These are phyloP conservation scores for Globisporangium mamillatum DNA, from an alignment of 352 stramenopile species.

Conservation along the genomic window DNA sequence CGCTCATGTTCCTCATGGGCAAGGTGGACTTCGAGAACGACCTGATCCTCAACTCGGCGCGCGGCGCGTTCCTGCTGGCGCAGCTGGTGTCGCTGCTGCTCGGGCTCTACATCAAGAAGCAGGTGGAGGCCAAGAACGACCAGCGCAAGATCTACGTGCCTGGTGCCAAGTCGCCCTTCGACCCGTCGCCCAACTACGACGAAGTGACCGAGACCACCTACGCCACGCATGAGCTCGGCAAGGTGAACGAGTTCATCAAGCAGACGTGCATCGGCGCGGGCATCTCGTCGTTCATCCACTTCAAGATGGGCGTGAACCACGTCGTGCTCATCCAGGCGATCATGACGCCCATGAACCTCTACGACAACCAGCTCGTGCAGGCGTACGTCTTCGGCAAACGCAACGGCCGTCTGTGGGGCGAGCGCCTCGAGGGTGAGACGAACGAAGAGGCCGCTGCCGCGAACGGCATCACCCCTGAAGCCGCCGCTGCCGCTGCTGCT, in stretches of 20 bases:
- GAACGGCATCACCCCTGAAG: slow-evolving; percentile 19
- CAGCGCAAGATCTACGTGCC: slow-evolving; percentile 78
- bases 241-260: slow-evolving; percentile 80
- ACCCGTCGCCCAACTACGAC: slow-evolving; percentile 74
- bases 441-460: slow-evolving; percentile 45
- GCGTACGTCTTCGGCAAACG: slow-evolving; percentile 66
- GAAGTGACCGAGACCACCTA: slow-evolving; percentile 83
- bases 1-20: slow-evolving; percentile 84
- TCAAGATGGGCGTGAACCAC: slow-evolving; percentile 86
- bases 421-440: slow-evolving; percentile 73
- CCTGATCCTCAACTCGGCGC: slow-evolving; percentile 55
- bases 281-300: slow-evolving; percentile 80
- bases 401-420: slow-evolving; percentile 73
- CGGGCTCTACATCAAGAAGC: slow-evolving; percentile 69
- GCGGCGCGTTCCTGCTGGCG: slow-evolving; percentile 60
- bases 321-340: slow-evolving; percentile 85
- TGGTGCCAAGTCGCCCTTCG: slow-evolving; percentile 67
- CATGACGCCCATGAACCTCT: slow-evolving; percentile 84
- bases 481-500: slow-evolving; percentile 8
- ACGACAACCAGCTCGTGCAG: slow-evolving; percentile 76
- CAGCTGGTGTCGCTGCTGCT: slow-evolving; percentile 60
- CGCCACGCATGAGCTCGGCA: slow-evolving; percentile 59
- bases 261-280: slow-evolving; percentile 76
- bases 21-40: slow-evolving; percentile 85
- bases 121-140: slow-evolving; percentile 76